Evolutionary conservation across 2,329 filamentous ascomycete species (phyloP), one percentile per base, ranked within the genome.

Genomic region (Plenodomus tracheiphilus): DNA sequence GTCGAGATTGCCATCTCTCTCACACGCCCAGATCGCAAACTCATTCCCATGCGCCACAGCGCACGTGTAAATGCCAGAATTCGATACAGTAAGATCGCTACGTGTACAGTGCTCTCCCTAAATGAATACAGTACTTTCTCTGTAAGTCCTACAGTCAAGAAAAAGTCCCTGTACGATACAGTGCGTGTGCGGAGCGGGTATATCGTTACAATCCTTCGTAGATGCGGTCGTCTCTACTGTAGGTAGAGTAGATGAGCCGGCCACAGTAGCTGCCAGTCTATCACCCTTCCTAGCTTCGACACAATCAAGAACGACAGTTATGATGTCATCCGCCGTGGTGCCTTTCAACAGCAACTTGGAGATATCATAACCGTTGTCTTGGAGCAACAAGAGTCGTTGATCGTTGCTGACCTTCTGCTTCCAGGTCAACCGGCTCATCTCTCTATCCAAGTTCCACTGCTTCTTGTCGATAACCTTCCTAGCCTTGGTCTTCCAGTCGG

Each of bases 281-380:
- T 8, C 18, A 17, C 39, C 22, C 22, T 46, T 50, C 7, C 53
- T 39, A 3, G 11, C n/a, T 8, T 45, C 15, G 13, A 49, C 16
- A 10, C 41, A 47, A 15, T 20, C 39, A 18, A 53, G 17, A 6
- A 56, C 19, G 8, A 40, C 50, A 3, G 43, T 32, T 11, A 47
- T 43, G 17, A 53, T 45, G 15, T 43, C 13, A n/a, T 47, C 43
- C 1, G 46, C 32, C 1, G 22, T 41, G 18, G 25, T 36, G 9
- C 39, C 41, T 25, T 50, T 40, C 17, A 1, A 10, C 15, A 18
- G 6, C 10, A 56, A 22, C n/a, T 39, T 20, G 6, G 2, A 17
- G 7, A 56, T 53, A 16, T 56, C 47, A 21, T 50, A 53, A 7
- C 53, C 53, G 16, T 56, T 47, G n/a, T 56, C 43, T 39, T 53